phyloP scores from a whole-genome alignment of 176 grass and related monocot species.

The Luzula sylvatica region DNA sequence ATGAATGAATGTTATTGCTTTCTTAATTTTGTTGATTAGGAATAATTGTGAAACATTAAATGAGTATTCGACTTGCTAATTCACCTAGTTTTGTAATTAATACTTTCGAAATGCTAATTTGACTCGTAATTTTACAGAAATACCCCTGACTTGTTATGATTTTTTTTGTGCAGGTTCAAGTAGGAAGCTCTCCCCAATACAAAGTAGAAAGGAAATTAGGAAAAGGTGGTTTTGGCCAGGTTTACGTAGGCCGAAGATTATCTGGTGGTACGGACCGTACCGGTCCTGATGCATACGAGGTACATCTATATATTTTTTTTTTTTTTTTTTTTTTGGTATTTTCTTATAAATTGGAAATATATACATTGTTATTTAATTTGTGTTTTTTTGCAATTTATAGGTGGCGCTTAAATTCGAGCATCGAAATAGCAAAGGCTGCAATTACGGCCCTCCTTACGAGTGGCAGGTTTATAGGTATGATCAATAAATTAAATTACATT shows the following conservation, averaged over 20 bases:
- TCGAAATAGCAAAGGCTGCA: constrained; percentile 95
- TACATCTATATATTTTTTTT: constrained; percentile 14
- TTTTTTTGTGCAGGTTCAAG: constrained; percentile 57
- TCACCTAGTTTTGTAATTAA: too few relatives aligned
- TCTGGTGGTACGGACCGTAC: constrained; percentile 66
- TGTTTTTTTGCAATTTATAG: constrained; percentile 20
- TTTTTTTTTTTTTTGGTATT: not conserved
- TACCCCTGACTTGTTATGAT: not conserved
- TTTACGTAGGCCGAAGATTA: constrained; percentile 81
- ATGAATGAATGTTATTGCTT: too few relatives aligned
- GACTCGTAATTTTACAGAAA: too few relatives aligned
- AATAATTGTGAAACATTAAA: too few relatives aligned
- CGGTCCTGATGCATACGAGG: constrained; percentile 74
- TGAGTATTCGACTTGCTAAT: too few relatives aligned
- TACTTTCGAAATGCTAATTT: too few relatives aligned
- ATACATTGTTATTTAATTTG: constrained; percentile 5
- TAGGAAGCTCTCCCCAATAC: constrained; percentile 81
- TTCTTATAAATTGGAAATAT: not conserved
- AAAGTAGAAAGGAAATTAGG: constrained; percentile 88
- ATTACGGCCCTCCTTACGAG: constrained; percentile 94
- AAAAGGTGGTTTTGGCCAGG: constrained; percentile 97
- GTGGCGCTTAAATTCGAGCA: constrained; percentile 99
- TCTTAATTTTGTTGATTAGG: too few relatives aligned
- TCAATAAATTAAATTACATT: constrained; percentile 34
- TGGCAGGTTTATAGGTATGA: constrained; percentile 99